These are phyloP conservation scores for Sphaerosporella brunnea DNA, from an alignment of 495 filamentous ascomycete species.

Conservation along the genomic window DNA sequence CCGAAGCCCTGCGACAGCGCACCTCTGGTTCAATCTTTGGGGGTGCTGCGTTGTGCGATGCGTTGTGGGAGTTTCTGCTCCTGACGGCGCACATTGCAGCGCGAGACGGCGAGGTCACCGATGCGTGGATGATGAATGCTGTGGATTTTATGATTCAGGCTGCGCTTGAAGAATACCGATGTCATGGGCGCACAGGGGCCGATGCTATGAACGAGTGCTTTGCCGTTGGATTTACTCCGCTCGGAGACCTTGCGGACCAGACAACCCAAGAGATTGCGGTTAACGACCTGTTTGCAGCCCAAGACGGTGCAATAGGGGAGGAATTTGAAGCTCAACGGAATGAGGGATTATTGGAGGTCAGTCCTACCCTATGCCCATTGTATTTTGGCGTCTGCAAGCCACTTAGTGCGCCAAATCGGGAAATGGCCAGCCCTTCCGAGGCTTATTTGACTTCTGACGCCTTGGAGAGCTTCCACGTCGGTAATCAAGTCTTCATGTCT, in stretches of 20 bases:
- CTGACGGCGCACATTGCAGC: conserved; percentile 15
- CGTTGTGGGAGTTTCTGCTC: conserved; percentile 20
- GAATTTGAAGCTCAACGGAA: conserved; percentile 18
- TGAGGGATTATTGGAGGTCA: conserved; percentile 12
- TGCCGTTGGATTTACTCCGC: conserved; percentile 11
- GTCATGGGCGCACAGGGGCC: conserved; percentile 1
- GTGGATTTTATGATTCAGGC: conserved; percentile 21
- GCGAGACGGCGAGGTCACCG: conserved; percentile 14
- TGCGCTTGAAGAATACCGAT: conserved; percentile 20
- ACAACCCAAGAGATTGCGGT: conserved; percentile 15
- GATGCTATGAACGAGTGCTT: conserved; percentile 24
- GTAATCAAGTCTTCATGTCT: too few species aligned
- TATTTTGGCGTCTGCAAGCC: not conserved
- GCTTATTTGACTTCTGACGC: too few species aligned
- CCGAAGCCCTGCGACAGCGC: not conserved
- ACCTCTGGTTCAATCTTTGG: not conserved
- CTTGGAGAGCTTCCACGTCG: too few species aligned
- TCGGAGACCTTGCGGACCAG: conserved; percentile 1
- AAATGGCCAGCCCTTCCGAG: too few species aligned
- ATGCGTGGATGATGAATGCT: conserved; percentile 15
- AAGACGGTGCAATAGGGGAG: conserved; percentile 10
- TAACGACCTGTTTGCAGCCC: conserved; percentile 23
- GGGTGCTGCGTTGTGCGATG: conserved; percentile 14
- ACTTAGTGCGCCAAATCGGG: too few species aligned
- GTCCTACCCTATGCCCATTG: not conserved